Conservation (phyloP, 352 stramenopile genomes). For the Pythium phragmitis region DNA sequence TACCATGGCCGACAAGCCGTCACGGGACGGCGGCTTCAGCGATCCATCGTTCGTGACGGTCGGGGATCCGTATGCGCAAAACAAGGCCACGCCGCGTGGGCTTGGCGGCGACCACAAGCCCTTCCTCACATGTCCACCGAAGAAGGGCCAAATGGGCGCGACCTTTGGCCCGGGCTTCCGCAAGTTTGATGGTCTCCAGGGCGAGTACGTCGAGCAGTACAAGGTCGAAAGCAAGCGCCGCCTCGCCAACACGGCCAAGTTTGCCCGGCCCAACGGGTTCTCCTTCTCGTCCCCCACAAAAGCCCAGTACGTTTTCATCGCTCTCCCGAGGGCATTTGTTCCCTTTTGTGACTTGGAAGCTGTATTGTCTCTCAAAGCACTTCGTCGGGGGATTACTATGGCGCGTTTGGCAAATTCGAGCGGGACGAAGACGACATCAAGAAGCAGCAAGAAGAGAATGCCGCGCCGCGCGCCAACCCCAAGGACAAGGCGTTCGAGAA, state of each 20-base stretch:
- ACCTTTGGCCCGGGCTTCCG: conserved; percentile 62
- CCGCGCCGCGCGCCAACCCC: conserved; percentile 35
- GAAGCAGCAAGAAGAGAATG: conserved; percentile 45
- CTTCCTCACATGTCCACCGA: conserved; percentile 71
- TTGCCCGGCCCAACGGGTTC: conserved; percentile 71
- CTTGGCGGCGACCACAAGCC: conserved; percentile 60
- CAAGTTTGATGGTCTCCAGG: conserved; percentile 62
- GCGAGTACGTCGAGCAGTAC: conserved; percentile 69
- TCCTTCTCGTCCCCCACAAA: conserved; percentile 58
- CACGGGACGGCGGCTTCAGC: conserved; percentile 73
- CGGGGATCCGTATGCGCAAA: conserved; percentile 55
- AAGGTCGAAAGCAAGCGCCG: conserved; percentile 64
- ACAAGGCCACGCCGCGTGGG: conserved; percentile 48
- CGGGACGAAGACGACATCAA: conserved; percentile 64
- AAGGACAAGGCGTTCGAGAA: conserved; percentile 70
- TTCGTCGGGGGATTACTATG: conserved; percentile 69
- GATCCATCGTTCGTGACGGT: conserved; percentile 66
- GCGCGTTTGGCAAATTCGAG: conserved; percentile 63
- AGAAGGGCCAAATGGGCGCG: conserved; percentile 54
- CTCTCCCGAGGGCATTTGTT: too few species aligned
- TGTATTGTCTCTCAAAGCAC: conserved; percentile 30
- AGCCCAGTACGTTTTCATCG: conserved; percentile 39
- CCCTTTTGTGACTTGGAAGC: background rate
- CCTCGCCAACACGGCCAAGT: conserved; percentile 71
- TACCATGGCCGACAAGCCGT: conserved; percentile 38